Evolutionary conservation across 2,329 filamentous ascomycete genomes (phyloP).

Genomic region (Sporothrix protearum): DNA sequence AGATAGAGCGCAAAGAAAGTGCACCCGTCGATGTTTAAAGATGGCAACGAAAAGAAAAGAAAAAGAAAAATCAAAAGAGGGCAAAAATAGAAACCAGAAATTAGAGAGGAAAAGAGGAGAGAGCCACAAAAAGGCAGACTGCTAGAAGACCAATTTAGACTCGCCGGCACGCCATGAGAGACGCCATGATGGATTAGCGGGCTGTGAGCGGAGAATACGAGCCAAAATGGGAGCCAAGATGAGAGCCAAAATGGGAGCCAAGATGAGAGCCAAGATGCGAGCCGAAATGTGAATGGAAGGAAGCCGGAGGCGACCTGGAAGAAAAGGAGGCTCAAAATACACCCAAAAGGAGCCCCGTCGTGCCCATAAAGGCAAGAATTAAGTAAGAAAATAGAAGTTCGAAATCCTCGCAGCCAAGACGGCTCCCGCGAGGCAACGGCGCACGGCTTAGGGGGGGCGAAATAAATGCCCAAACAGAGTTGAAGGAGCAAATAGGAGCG

Average conservation of each 20-base stretch:
- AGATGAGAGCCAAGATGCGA: no score
- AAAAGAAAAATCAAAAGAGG: neutral
- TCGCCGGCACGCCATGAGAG: neutral
- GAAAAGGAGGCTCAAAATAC: neutral
- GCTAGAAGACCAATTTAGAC: neutral
- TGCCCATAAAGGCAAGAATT: conserved; percentile 2
- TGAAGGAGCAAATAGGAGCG: neutral
- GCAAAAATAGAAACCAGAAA: conserved; percentile 14
- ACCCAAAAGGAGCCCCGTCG: no score
- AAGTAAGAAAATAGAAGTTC: neutral
- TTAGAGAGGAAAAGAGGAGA: neutral
- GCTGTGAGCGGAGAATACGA: conserved; percentile 6
- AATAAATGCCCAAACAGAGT: neutral
- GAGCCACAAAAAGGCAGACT: conserved; percentile 14
- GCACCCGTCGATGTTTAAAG: neutral
- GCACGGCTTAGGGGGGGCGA: conserved; percentile 14
- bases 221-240: neutral
- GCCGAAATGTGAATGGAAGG: neutral
- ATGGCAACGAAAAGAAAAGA: neutral
- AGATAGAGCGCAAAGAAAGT: neutral
- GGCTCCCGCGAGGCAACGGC: neutral
- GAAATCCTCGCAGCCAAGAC: neutral
- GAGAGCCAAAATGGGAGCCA: no score
- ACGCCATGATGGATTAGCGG: neutral
- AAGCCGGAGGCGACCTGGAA: neutral